These are phyloP conservation scores for Patellifolia procumbens DNA, from an alignment of 179 eudicot genomes.

Conservation along the genomic window DNA sequence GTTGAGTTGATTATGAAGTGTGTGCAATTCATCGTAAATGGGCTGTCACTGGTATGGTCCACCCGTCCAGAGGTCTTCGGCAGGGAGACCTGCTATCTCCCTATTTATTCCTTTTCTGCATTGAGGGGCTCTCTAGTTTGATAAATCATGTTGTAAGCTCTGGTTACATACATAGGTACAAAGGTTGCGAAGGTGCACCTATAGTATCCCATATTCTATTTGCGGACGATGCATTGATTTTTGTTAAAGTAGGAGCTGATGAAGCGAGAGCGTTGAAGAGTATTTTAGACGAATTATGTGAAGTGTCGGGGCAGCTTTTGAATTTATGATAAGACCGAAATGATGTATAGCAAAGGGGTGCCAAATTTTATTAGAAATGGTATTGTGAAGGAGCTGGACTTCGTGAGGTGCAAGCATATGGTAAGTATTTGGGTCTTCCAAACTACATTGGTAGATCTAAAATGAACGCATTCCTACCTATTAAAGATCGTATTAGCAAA, in stretches of 20 bases:
- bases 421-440: background rate
- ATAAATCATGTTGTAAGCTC: background rate
- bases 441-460: background rate
- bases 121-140: background rate
- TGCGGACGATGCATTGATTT: background rate
- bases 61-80: background rate
- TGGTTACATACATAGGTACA: background rate
- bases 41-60: background rate
- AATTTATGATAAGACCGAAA: background rate
- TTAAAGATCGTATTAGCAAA: background rate
- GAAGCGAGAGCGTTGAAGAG: background rate
- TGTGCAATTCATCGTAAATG: background rate
- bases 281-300: background rate
- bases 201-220: background rate
- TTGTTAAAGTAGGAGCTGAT: background rate
- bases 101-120: too few relatives aligned
- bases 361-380: background rate
- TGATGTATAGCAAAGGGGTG: background rate
- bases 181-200: background rate
- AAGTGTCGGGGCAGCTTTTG: background rate
- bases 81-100: background rate
- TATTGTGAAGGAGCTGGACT: background rate
- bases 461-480: background rate
- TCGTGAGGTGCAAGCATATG: background rate
- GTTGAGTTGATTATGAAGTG: background rate